A percentile compares a stretch with the other conserved stretches of the same genome.
phyloP scores from a whole-genome alignment of 192 early-diverging fungal species.

The Umbelopsis isabellina region DNA sequence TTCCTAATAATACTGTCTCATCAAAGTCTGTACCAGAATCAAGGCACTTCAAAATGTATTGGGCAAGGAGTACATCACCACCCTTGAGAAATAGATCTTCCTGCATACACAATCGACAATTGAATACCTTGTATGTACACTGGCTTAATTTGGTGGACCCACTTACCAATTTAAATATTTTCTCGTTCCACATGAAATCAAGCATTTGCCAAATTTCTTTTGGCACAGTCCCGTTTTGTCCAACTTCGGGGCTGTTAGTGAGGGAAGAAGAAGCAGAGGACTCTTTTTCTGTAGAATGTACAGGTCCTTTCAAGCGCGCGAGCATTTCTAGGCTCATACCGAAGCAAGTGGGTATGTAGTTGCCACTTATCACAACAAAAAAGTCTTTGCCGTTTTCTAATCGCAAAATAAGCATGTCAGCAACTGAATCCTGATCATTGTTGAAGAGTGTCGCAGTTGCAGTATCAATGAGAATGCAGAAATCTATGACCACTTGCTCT shows the following conservation, averaged over 20 bases:
- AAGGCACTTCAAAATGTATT: constrained; percentile 79
- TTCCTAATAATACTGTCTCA: constrained; percentile 43
- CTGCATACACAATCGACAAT: constrained; percentile 43
- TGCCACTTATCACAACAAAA: constrained; percentile 77
- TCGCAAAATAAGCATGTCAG: constrained; percentile 82
- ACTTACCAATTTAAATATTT: constrained; percentile 66
- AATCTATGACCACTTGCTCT: constrained; percentile 58
- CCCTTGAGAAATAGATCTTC: constrained; percentile 64
- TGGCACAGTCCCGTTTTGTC: constrained; percentile 48
- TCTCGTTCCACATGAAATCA: constrained; percentile 69
- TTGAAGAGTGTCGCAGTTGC: constrained; percentile 58
- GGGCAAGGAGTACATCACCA: constrained; percentile 65
- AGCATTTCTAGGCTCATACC: constrained; percentile 73
- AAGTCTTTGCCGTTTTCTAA: constrained; percentile 82
- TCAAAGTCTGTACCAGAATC: constrained; percentile 76
- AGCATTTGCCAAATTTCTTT: constrained; percentile 74
- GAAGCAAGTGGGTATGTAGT: constrained; percentile 75
- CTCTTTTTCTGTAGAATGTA: constrained; percentile 33
- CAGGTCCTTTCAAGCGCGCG: constrained; percentile 58
- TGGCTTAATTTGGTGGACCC: background rate
- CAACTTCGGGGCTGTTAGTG: constrained; percentile 21
- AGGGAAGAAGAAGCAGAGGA: background rate
- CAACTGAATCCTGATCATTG: constrained; percentile 57
- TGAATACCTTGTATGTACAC: constrained; percentile 13
- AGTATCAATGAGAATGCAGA: constrained; percentile 61